These are phyloP conservation scores for Tolypocladium guangdongense DNA, from an alignment of 2,329 filamentous ascomycete species.

Conservation along the genomic window DNA sequence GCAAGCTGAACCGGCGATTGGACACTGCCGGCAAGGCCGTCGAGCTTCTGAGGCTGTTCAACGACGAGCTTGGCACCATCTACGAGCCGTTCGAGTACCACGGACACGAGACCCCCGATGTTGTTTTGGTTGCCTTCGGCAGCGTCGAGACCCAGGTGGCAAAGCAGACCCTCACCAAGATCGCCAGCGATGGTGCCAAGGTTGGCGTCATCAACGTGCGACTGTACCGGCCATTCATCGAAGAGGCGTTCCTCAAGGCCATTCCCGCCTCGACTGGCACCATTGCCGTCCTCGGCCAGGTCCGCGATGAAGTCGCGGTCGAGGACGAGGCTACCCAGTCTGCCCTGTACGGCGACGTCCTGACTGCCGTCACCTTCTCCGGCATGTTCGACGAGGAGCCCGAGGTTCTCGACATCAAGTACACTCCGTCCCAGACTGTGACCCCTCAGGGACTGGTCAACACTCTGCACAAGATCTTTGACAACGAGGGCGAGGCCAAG, in stretches of 20 bases:
- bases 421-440: conserved; percentile 54
- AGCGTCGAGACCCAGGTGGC: conserved; percentile 82
- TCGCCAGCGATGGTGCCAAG: conserved; percentile 63
- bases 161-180: conserved; percentile 63
- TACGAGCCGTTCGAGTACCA: conserved; percentile 92
- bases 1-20: conserved; percentile 56
- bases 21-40: conserved; percentile 63
- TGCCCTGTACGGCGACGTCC: conserved; percentile 81
- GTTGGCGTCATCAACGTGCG: conserved; percentile 86
- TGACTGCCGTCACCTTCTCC: conserved; percentile 75
- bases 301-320: conserved; percentile 61
- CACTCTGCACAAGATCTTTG: conserved; percentile 37
- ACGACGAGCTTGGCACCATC: conserved; percentile 84
- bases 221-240: conserved; percentile 88
- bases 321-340: conserved; percentile 69
- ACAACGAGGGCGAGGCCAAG: conserved; percentile 42
- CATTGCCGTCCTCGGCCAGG: conserved; percentile 83
- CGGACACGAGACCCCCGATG: conserved; percentile 68
- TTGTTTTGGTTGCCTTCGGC: conserved; percentile 84
- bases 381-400: conserved; percentile 52
- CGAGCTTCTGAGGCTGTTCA: conserved; percentile 63
- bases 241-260: conserved; percentile 80
- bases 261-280: conserved; percentile 66
- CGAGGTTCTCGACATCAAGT: conserved; percentile 75
- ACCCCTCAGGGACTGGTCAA: conserved; percentile 44